phyloP scores from a whole-genome alignment of 2,329 filamentous ascomycete species.

The Colletotrichum sp. region DNA sequence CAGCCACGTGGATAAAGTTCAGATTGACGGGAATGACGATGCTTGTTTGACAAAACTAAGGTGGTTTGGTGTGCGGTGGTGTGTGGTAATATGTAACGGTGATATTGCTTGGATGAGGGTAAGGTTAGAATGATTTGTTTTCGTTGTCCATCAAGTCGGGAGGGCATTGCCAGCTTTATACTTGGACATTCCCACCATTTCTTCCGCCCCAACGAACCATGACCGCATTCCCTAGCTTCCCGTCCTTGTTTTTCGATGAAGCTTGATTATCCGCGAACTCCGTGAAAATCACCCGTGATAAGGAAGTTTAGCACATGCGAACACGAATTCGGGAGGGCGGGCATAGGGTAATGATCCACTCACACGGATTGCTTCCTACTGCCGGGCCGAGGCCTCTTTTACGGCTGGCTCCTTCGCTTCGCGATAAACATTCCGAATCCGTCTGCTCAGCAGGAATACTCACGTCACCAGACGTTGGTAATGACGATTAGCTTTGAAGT shows the following conservation, averaged over 20 bases:
- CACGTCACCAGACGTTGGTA: not conserved
- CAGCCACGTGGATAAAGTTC: not conserved
- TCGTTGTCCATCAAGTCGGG: too few relatives aligned
- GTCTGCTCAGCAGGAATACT: not conserved
- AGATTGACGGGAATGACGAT: not conserved
- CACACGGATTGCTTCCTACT: not conserved
- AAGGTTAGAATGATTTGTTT: not conserved
- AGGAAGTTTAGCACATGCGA: not conserved
- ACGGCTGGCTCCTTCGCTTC: not conserved
- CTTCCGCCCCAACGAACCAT: not conserved
- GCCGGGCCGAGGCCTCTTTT: not conserved
- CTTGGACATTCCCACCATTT: not conserved
- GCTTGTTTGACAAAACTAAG: not conserved
- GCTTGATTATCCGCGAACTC: not conserved
- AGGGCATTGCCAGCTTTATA: not conserved
- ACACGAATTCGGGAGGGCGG: not conserved
- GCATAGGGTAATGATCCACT: not conserved
- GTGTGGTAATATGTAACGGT: not conserved
- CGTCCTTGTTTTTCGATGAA: not conserved
- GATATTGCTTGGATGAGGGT: not conserved
- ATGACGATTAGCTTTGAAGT: not conserved
- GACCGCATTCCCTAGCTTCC: not conserved
- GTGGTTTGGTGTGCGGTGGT: not conserved
- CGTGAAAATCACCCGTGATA: not conserved
- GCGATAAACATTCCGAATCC: not conserved